phyloP scores from a whole-genome alignment of 176 grass and related monocot genomes.

The Hordeum marinum region DNA sequence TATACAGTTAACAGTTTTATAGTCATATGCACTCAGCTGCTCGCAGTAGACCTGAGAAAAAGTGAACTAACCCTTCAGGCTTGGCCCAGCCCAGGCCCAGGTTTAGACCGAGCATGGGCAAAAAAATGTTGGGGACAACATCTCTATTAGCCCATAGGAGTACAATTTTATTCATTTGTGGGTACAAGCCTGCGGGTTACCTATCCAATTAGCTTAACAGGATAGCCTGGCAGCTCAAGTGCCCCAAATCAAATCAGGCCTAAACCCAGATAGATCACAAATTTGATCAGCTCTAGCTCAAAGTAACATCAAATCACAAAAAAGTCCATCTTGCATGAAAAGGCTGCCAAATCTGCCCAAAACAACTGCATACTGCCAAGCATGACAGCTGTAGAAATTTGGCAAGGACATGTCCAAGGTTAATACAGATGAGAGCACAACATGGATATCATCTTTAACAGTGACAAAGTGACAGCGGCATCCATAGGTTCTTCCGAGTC shows the following conservation, averaged over 20 bases:
- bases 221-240: not conserved
- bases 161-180: not conserved
- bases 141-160: not conserved
- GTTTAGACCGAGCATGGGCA: not conserved
- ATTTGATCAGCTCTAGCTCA: not conserved
- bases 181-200: not conserved
- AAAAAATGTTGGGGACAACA: not conserved
- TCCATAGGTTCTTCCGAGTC: not conserved
- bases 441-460: not conserved
- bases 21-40: not conserved
- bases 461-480: not conserved
- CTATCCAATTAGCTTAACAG: constrained; percentile 7
- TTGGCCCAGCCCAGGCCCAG: not conserved
- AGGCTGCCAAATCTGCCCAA: too few relatives aligned
- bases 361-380: too few relatives aligned
- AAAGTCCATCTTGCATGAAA: too few relatives aligned
- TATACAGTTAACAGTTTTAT: not conserved
- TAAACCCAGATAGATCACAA: not conserved
- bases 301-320: not conserved
- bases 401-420: not conserved
- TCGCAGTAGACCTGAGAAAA: not conserved
- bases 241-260: not conserved
- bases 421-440: not conserved
- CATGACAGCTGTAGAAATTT: too few relatives aligned
- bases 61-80: not conserved